Percentiles rank a stretch among this genome's conserved stretches.
phyloP scores from a whole-genome alignment of 2,329 filamentous ascomycete species.

The Aspergillus sp. region DNA sequence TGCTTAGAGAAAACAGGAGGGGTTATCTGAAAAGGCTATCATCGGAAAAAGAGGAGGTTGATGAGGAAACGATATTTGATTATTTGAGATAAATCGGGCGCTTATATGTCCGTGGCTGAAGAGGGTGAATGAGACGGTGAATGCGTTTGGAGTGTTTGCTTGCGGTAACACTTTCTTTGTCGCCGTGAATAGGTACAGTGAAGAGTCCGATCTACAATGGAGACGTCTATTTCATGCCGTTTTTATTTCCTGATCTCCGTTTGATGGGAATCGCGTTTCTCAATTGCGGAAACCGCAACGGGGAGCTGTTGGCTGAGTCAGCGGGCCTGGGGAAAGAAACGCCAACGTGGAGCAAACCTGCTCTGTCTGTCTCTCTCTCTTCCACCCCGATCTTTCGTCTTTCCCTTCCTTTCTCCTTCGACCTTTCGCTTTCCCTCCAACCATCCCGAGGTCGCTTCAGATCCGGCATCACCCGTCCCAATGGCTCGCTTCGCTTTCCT shows the following conservation, averaged over 20 bases:
- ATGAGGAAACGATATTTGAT: background rate
- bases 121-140: background rate
- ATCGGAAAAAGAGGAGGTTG: background rate
- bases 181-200: background rate
- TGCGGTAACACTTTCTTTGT: background rate
- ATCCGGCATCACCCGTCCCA: conserved; percentile 27
- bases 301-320: conserved; percentile 19
- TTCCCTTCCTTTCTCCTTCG: conserved; percentile 11
- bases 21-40: conserved; percentile 1
- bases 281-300: conserved; percentile 1
- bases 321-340: conserved; percentile 19
- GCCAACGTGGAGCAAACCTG: conserved; percentile 27
- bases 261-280: background rate
- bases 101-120: conserved; percentile 6
- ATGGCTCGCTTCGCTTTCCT: conserved; percentile 77
- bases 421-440: conserved; percentile 17
- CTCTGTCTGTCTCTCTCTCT: conserved; percentile 5
- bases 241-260: background rate
- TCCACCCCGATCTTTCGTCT: conserved; percentile 6
- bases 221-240: background rate
- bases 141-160: background rate
- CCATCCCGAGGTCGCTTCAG: conserved; percentile 13
- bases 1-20: conserved; percentile 14
- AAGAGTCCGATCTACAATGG: background rate
- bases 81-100: background rate